Percentiles rank a stretch among this genome's conserved stretches.
phyloP scores from a whole-genome alignment of 495 filamentous ascomycete genomes.

The Barbatosphaeria neglecta region DNA sequence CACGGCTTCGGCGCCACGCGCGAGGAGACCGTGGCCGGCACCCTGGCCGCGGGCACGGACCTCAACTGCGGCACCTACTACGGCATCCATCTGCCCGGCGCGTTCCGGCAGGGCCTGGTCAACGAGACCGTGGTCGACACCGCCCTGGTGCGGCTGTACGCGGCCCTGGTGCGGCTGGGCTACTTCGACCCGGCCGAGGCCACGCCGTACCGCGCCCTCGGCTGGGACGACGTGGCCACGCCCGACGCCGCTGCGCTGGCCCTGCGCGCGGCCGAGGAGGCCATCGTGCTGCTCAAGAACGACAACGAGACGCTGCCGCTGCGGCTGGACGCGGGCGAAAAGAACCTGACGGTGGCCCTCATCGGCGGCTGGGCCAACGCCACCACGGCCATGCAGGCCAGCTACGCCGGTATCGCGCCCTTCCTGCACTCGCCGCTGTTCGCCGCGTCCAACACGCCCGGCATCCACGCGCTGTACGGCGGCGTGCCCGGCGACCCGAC shows the following conservation, averaged over 20 bases:
- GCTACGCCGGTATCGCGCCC: conserved; percentile 23
- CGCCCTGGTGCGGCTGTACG: conserved; percentile 22
- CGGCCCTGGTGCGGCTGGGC: conserved; percentile 21
- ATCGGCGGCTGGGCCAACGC: conserved; percentile 24
- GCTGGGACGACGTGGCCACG: conserved; percentile 23
- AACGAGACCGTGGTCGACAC: conserved; percentile 21
- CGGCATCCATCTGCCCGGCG: conserved; percentile 15
- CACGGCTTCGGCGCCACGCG: conserved; percentile 24
- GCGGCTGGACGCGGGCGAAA: conserved; percentile 1
- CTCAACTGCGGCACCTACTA: conserved; percentile 20
- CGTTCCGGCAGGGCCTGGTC: conserved; percentile 20
- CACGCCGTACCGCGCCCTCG: conserved; percentile 15
- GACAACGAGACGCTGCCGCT: conserved; percentile 19
- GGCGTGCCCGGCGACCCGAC: conserved; percentile 32
- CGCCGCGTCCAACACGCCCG: conserved; percentile 17
- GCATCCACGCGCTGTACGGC: conserved; percentile 11
- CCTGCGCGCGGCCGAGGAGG: conserved; percentile 14
- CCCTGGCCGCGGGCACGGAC: conserved; percentile 25
- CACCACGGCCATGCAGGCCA: conserved; percentile 21
- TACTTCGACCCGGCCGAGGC: conserved; percentile 20
- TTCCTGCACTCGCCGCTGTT: conserved; percentile 17
- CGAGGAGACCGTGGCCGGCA: conserved; percentile 20
- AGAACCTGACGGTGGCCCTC: conserved; percentile 16
- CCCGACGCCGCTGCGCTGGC: conserved; percentile 20
- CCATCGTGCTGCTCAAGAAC: conserved; percentile 25